phyloP scores from a whole-genome alignment of 441 rosid species.

The Adansonia grandidieri region DNA sequence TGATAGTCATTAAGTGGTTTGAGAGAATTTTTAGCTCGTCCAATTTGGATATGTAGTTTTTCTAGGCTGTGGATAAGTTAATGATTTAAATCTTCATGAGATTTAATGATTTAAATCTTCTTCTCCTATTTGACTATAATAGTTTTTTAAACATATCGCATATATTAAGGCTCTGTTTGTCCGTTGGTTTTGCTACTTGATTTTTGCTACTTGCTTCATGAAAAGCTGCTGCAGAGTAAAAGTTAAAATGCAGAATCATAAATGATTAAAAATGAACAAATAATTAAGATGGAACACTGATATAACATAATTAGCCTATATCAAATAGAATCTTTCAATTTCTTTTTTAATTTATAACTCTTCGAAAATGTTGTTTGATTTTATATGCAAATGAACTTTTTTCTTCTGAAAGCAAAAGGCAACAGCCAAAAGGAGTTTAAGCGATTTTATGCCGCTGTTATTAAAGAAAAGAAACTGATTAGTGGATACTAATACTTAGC shows the following conservation, averaged over 20 bases:
- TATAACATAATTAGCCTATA: not conserved
- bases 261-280: not conserved
- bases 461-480: not conserved
- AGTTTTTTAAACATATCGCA: not conserved
- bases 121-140: not conserved
- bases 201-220: constrained; percentile 12
- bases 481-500: not conserved
- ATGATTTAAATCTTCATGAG: not conserved
- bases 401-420: not conserved
- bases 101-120: not conserved
- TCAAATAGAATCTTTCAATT: constrained; percentile 9
- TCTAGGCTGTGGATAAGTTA: constrained; percentile 12
- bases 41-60: constrained; percentile 4
- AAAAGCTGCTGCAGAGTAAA: not conserved
- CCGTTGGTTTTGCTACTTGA: not conserved
- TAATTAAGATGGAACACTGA: not conserved
- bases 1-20: not conserved
- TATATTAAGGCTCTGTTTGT: not conserved
- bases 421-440: not conserved
- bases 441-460: not conserved
- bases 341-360: not conserved
- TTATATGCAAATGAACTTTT: not conserved
- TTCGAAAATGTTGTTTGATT: not conserved
- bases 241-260: not conserved
- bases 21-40: not conserved